Evolutionary conservation across 2,329 filamentous ascomycete genomes (phyloP).

Genomic region (Pseudogymnoascus sp.): DNA sequence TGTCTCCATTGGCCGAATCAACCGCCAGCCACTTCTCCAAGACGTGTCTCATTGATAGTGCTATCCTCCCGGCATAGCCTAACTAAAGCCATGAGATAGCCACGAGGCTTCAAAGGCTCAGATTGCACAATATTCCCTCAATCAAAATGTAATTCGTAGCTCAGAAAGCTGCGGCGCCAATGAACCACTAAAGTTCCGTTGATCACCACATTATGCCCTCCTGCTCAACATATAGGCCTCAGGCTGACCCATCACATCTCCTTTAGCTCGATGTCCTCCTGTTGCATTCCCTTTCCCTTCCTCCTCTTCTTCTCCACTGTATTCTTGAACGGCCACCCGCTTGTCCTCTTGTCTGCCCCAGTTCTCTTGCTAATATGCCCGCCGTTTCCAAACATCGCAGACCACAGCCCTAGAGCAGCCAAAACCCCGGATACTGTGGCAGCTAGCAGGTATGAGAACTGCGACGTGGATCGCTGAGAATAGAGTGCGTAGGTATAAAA

Average conservation of each 20-base stretch:
- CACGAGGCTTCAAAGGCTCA: neutral
- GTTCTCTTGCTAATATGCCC: slow-evolving; percentile 53
- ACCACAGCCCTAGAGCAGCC: slow-evolving; percentile 52
- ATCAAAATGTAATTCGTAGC: neutral
- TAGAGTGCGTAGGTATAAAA: slow-evolving; percentile 55
- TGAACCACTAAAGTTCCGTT: neutral
- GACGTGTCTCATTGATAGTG: neutral
- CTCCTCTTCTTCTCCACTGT: slow-evolving; percentile 32
- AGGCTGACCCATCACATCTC: neutral
- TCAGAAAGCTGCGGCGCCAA: neutral
- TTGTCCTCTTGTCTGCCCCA: slow-evolving; percentile 58
- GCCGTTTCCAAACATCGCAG: slow-evolving; percentile 37
- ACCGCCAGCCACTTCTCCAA: neutral
- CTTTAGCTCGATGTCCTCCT: neutral
- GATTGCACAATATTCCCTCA: neutral
- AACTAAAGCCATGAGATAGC: neutral
- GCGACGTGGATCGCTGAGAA: slow-evolving; percentile 33
- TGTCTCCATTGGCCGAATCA: neutral
- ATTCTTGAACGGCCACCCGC: slow-evolving; percentile 59
- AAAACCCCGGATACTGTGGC: slow-evolving; percentile 41
- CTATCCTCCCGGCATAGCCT: neutral
- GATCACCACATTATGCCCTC: neutral
- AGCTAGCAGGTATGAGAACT: slow-evolving; percentile 44
- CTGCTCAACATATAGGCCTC: neutral
- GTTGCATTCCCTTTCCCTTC: slow-evolving; percentile 2